Conservation (phyloP, 371 early-diverging fungal species). For the Vittaforma corneae region DNA sequence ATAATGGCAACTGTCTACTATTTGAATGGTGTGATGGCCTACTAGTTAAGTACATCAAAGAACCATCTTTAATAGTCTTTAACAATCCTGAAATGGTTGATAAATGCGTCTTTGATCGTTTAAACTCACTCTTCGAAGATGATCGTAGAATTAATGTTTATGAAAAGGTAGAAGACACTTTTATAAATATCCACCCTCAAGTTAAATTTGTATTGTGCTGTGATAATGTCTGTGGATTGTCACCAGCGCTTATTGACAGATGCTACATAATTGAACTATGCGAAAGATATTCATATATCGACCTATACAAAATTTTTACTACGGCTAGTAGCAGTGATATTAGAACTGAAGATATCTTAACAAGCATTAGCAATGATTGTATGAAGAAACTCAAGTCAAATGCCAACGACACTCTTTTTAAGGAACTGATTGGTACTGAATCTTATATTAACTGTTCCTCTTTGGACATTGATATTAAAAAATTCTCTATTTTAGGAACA, state of each 20-base stretch:
- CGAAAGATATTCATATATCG: constrained; percentile 29
- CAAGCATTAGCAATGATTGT: background rate
- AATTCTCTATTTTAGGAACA: constrained; percentile 2
- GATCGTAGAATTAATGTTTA: constrained; percentile 33
- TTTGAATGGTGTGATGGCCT: constrained; percentile 41
- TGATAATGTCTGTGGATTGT: constrained; percentile 42
- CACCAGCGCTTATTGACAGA: constrained; percentile 55
- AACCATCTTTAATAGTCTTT: constrained; percentile 34
- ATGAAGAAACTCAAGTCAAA: background rate
- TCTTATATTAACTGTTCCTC: background rate
- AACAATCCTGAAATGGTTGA: constrained; percentile 48
- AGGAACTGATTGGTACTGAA: background rate
- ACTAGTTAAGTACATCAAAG: constrained; percentile 23
- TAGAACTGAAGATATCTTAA: background rate
- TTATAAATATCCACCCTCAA: constrained; percentile 17
- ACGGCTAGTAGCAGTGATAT: background rate
- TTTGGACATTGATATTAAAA: constrained; percentile 7
- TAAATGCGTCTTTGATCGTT: constrained; percentile 51
- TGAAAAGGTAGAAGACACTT: constrained; percentile 47
- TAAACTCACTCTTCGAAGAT: constrained; percentile 52
- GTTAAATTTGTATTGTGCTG: constrained; percentile 23
- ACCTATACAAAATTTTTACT: constrained; percentile 44
- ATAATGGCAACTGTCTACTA: background rate
- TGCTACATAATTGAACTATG: constrained; percentile 39
- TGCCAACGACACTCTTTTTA: background rate